Conservation (phyloP, 1,284 basidiomycete genomes). For the Cryptococcus sp. region DNA sequence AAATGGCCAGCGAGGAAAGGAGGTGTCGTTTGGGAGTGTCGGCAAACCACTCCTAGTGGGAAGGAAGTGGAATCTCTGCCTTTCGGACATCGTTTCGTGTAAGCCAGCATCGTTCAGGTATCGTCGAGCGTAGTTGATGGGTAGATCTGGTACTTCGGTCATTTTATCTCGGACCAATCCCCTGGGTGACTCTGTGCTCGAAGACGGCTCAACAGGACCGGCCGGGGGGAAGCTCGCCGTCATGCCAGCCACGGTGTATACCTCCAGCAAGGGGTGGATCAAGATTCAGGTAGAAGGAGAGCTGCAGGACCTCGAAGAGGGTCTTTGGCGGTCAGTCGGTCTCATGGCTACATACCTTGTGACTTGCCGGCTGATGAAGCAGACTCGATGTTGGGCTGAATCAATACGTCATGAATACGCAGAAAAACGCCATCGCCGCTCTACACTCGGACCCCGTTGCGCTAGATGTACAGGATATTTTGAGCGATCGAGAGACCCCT, state of each 20-base stretch:
- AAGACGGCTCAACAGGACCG: neutral
- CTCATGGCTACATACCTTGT: neutral
- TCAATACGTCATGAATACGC: constrained; percentile 63
- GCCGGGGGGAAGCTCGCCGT: neutral
- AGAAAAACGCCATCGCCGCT: constrained; percentile 60
- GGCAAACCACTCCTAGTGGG: constrained; percentile 51
- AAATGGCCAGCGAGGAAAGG: constrained; percentile 12
- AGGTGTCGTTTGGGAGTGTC: constrained; percentile 45
- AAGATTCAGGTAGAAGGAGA: constrained; percentile 56
- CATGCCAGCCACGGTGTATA: constrained; percentile 56
- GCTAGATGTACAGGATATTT: constrained; percentile 35
- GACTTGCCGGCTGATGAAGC: constrained; percentile 4
- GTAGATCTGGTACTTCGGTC: constrained; percentile 58
- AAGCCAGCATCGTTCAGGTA: neutral
- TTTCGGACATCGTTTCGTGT: constrained; percentile 6
- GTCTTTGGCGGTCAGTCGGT: constrained; percentile 54
- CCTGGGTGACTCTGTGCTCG: constrained; percentile 17
- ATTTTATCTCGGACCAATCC: constrained; percentile 61
- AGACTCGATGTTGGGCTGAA: constrained; percentile 66
- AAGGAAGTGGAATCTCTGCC: neutral
- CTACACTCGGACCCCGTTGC: constrained; percentile 57
- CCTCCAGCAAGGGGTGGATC: constrained; percentile 49
- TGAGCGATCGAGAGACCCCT: neutral
- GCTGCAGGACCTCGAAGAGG: constrained; percentile 46
- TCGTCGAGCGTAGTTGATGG: neutral